A percentile compares a stretch with the other conserved stretches of the same genome.
Conservation (phyloP, 23 red algal genomes). For the Gracilaria gracilis region DNA sequence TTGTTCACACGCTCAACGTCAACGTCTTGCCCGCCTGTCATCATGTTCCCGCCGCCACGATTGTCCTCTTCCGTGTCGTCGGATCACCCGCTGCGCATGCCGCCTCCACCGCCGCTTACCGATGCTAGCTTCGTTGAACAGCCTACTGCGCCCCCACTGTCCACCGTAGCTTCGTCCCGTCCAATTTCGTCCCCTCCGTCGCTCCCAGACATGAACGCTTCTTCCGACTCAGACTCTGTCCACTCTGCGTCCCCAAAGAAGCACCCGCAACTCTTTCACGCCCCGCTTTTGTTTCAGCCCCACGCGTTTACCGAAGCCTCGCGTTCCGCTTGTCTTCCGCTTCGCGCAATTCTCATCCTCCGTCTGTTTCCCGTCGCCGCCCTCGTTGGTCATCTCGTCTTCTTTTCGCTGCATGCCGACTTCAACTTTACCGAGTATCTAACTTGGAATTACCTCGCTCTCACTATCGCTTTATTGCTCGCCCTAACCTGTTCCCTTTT, state of each 20-base stretch:
- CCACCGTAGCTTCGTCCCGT: constrained; percentile 21
- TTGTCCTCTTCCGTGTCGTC: neutral
- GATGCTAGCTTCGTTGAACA: constrained; percentile 24
- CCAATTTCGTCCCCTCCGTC: constrained; percentile 15
- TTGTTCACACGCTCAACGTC: constrained; percentile 21
- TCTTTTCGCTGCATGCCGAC: constrained; percentile 37
- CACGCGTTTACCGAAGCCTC: constrained; percentile 30
- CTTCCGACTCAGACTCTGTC: constrained; percentile 37
- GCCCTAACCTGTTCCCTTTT: constrained; percentile 49
- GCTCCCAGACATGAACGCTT: constrained; percentile 41
- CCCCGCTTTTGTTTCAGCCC: constrained; percentile 14
- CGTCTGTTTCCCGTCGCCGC: constrained; percentile 30
- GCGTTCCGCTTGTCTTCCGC: constrained; percentile 28
- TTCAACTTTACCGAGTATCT: constrained; percentile 36
- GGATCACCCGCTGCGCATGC: neutral
- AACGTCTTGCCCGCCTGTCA: constrained; percentile 24
- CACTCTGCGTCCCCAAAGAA: neutral
- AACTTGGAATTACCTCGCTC: constrained; percentile 50
- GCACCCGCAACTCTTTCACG: neutral
- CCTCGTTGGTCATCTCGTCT: constrained; percentile 58
- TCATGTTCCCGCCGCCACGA: constrained; percentile 22
- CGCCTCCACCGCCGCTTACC: neutral
- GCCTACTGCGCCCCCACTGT: constrained; percentile 40
- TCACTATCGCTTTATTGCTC: constrained; percentile 41
- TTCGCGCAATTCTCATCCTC: neutral